Conservation (phyloP, 2,329 filamentous ascomycete species). For the Macrophomina phaseolina region DNA sequence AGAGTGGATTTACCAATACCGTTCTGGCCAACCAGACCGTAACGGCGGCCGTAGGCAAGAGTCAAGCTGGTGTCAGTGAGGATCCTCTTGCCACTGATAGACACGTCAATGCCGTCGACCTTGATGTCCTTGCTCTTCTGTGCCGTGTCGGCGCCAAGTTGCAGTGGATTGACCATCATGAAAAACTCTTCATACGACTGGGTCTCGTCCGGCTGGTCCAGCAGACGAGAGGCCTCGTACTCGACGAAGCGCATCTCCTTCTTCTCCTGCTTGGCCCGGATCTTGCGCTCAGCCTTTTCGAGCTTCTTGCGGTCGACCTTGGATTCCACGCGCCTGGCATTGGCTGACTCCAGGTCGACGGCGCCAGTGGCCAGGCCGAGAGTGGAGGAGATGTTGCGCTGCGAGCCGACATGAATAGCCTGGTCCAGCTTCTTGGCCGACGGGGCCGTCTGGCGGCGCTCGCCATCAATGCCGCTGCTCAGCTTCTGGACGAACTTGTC, state of each 20-base stretch:
- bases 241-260: constrained; percentile 98
- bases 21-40: constrained; percentile 98
- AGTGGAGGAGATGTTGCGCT: constrained; percentile 95
- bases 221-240: constrained; percentile 90
- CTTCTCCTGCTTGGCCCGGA: constrained; percentile 97
- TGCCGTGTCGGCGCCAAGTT: constrained; percentile 72
- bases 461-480: constrained; percentile 71
- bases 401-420: constrained; percentile 90
- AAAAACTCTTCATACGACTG: constrained; percentile 99
- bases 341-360: constrained; percentile 93
- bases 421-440: constrained; percentile 87
- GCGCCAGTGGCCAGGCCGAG: constrained; percentile 81
- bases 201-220: constrained; percentile 80
- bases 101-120: constrained; percentile 92
- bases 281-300: constrained; percentile 97
- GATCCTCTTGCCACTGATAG: constrained; percentile 87
- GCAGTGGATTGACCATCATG: constrained; percentile 98
- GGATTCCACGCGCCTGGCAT: constrained; percentile 91
- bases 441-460: constrained; percentile 73
- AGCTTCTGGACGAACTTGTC: constrained; percentile 88
- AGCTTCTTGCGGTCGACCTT: constrained; percentile 98
- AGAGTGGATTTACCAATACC: constrained; percentile 91
- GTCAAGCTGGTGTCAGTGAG: constrained; percentile 89
- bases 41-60: constrained; percentile 88
- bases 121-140: constrained; percentile 98